Conservation (phyloP, 768 basidiomycete genomes). For the Wakefieldia striispora region DNA sequence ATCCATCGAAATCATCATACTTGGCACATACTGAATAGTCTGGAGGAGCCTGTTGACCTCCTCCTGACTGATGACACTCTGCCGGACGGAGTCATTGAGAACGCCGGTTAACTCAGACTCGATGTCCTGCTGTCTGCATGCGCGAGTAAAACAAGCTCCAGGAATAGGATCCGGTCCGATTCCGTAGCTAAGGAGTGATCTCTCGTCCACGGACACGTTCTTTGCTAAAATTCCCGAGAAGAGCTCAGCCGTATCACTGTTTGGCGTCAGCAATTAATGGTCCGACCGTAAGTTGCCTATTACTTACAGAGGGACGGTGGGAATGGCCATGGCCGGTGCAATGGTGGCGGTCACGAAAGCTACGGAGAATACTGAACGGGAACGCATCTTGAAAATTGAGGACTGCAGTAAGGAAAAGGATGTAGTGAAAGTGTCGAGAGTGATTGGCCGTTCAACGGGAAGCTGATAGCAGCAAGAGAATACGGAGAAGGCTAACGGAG, state of each 20-base stretch:
- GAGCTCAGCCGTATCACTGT: background rate
- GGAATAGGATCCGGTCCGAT: too few species aligned
- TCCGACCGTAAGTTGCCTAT: background rate
- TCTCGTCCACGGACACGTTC: too few species aligned
- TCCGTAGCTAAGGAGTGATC: too few species aligned
- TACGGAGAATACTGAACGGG: slow-evolving; percentile 1
- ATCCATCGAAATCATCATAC: background rate
- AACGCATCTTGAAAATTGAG: slow-evolving; percentile 13
- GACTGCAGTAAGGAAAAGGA: too few species aligned
- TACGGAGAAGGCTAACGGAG: too few species aligned
- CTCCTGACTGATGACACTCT: background rate
- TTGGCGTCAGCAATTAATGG: background rate
- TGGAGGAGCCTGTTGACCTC: background rate
- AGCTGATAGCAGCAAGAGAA: too few species aligned
- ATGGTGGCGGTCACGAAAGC: slow-evolving; percentile 3
- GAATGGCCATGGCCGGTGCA: slow-evolving; percentile 10
- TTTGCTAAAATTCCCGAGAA: background rate
- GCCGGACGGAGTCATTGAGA: too few species aligned
- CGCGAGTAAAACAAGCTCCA: too few species aligned
- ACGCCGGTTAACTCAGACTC: too few species aligned
- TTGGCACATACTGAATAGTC: background rate
- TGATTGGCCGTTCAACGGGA: too few species aligned
- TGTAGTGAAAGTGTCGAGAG: too few species aligned
- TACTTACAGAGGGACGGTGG: slow-evolving; percentile 3
- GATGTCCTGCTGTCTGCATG: too few species aligned